phyloP scores from a whole-genome alignment of 2,329 filamentous ascomycete genomes.

The Nakataea oryzae region DNA sequence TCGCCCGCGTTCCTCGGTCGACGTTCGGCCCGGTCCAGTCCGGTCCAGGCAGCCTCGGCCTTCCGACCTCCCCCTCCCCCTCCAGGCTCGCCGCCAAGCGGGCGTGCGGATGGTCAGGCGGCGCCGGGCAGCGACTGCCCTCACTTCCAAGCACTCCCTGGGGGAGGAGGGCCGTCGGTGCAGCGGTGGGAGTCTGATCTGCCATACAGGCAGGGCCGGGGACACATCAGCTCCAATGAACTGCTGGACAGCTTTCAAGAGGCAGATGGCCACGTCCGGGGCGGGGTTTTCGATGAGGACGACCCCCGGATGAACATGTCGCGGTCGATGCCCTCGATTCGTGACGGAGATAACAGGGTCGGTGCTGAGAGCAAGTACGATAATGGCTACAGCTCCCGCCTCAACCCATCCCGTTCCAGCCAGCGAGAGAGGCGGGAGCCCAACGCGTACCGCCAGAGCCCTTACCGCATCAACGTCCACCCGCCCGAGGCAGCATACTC shows the following conservation, averaged over 20 bases:
- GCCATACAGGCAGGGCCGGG: constrained; percentile 11
- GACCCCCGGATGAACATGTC: neutral
- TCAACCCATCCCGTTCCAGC: neutral
- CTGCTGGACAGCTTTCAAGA: constrained; percentile 2
- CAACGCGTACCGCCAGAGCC: constrained; percentile 5
- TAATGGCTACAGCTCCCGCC: neutral
- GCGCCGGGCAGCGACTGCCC: neutral
- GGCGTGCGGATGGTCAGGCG: neutral
- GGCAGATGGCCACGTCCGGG: too few species aligned
- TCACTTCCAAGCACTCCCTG: constrained; percentile 2
- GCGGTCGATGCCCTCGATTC: constrained; percentile 2
- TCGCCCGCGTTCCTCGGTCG: constrained; percentile 15
- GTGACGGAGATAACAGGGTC: neutral
- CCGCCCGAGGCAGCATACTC: constrained; percentile 13
- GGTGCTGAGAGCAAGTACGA: neutral
- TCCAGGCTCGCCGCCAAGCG: neutral
- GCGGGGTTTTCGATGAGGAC: too few species aligned
- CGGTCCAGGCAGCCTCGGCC: constrained; percentile 13
- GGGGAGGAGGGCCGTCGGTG: constrained; percentile 6
- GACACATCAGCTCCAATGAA: constrained; percentile 11
- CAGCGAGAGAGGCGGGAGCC: neutral
- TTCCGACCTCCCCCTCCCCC: constrained; percentile 15
- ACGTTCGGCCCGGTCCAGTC: constrained; percentile 21
- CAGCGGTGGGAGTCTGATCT: constrained; percentile 16
- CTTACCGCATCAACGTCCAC: constrained; percentile 11